Evolutionary conservation across 2,329 filamentous ascomycete genomes (phyloP), one percentile per base, ranked within the genome.

Genomic region (Ascochyta koolunga): DNA sequence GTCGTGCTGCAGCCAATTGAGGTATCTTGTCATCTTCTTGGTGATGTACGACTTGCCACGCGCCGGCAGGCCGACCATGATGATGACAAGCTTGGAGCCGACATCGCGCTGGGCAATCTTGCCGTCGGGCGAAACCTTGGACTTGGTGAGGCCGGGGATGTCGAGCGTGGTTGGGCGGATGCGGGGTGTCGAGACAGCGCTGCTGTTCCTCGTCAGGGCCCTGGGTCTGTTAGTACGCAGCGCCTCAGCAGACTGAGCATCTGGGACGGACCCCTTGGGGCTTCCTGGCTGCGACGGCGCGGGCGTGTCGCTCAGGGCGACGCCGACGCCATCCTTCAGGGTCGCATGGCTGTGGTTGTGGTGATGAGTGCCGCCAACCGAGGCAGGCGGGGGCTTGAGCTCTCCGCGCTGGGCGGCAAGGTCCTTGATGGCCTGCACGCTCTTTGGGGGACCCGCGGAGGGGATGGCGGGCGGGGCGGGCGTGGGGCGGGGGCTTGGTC

Each of bases 41-140:
- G 95, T 98, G 68, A 99, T 96, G 77, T 99, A 99, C 50, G 93
- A 97, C 79, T 99, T 99, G 72, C 95, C 95, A 68, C 95, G 84
- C 9, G 95, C 95, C 2, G 95, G 95, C 66, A 99, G 79, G 60
- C 95, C 95, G 56, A 99, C 95, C 95, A 99, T 99, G 73, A 99
- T 87, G 68, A 99, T 96, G 71, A 98, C 91, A 58, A 99, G 82
- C 81, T 99, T 99, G 35, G 95, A 90, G 43, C 93, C 95, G 43
- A 99, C 90, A 82, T 99, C 95, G 69, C 93, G 85, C 71, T 93
- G 88, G 50, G 95, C 89, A 65, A 99, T 99, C 67, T 91, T 87
- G 63, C 95, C 95, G 75, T 99, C 95, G 8, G 95, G 95, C 1
- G 95, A 99, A 42, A 96, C 91, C 70, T 91, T 91, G 56, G 93